phyloP scores from a whole-genome alignment of 1,284 basidiomycete species.

The Ganoderma meredithae region DNA sequence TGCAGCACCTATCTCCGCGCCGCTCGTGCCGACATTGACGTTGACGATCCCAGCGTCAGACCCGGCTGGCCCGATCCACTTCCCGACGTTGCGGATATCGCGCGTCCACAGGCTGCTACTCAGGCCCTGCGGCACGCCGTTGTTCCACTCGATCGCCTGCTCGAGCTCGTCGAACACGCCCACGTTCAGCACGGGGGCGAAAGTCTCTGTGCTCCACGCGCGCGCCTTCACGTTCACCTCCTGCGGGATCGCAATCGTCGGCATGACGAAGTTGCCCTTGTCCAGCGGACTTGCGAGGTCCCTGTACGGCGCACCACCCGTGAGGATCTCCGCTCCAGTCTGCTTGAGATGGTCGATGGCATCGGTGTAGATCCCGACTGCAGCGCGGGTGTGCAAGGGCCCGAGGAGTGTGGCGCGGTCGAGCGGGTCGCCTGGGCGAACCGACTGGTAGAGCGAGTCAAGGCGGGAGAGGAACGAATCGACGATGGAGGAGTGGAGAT shows the following conservation, averaged over 20 bases:
- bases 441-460: slow-evolving; percentile 71
- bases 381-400: slow-evolving; percentile 80
- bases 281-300: slow-evolving; percentile 52
- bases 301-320: slow-evolving; percentile 67
- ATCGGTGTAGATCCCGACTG: slow-evolving; percentile 70
- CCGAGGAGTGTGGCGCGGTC: slow-evolving; percentile 79
- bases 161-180: slow-evolving; percentile 91
- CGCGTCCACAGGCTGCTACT: slow-evolving; percentile 92
- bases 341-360: slow-evolving; percentile 72
- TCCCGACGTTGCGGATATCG: slow-evolving; percentile 82
- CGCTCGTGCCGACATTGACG: slow-evolving; percentile 93
- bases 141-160: slow-evolving; percentile 93
- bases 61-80: slow-evolving; percentile 91
- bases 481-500: slow-evolving; percentile 86
- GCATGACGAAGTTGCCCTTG: slow-evolving; percentile 88
- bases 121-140: slow-evolving; percentile 90
- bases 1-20: slow-evolving; percentile 91
- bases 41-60: slow-evolving; percentile 90
- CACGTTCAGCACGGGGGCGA: slow-evolving; percentile 88
- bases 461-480: slow-evolving; percentile 79
- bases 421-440: slow-evolving; percentile 86
- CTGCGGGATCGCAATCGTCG: slow-evolving; percentile 81
- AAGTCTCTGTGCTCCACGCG: slow-evolving; percentile 86
- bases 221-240: slow-evolving; percentile 56
- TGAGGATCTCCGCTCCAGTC: slow-evolving; percentile 79